These are phyloP conservation scores for Cystobasidium sp. DNA, from an alignment of 1,284 basidiomycete species.

Conservation along the genomic window DNA sequence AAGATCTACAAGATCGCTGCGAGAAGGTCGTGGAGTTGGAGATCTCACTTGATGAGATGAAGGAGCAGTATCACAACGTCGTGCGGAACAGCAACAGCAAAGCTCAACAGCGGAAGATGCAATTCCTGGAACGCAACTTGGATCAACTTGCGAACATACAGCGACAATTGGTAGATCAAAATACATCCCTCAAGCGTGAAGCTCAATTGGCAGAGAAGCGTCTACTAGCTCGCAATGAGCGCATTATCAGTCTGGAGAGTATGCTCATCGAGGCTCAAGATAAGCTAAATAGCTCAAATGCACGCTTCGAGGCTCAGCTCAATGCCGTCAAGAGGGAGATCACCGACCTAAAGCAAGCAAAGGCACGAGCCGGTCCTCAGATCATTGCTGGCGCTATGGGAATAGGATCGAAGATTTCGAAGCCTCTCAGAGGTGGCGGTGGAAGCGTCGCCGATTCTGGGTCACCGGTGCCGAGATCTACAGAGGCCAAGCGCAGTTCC, in stretches of 20 bases:
- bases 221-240: slow-evolving; percentile 91
- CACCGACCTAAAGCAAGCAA: slow-evolving; percentile 67
- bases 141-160: slow-evolving; percentile 95
- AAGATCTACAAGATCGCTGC: slow-evolving; percentile 97
- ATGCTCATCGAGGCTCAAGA: slow-evolving; percentile 91
- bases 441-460: slow-evolving; percentile 28
- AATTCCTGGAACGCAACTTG: slow-evolving; percentile 94
- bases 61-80: slow-evolving; percentile 98
- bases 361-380: slow-evolving; percentile 2
- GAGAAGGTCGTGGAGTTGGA: slow-evolving; percentile 99
- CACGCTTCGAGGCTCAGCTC: slow-evolving; percentile 91
- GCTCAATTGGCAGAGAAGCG: slow-evolving; percentile 96
- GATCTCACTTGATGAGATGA: slow-evolving; percentile 97
- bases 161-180: slow-evolving; percentile 99
- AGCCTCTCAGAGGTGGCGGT: slow-evolving; percentile 46
- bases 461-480: slow-evolving; percentile 17
- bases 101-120: slow-evolving; percentile 99
- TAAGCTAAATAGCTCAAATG: slow-evolving; percentile 84
- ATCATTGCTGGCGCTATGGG: slow-evolving; percentile 24
- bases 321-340: slow-evolving; percentile 88
- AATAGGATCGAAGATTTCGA: slow-evolving; percentile 28
- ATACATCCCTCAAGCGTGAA: slow-evolving; percentile 96
- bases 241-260: slow-evolving; percentile 93
- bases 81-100: slow-evolving; percentile 97
- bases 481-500: slow-evolving; percentile 37